phyloP scores from a whole-genome alignment of 495 filamentous ascomycete genomes.

The Filosporella fistucella region DNA sequence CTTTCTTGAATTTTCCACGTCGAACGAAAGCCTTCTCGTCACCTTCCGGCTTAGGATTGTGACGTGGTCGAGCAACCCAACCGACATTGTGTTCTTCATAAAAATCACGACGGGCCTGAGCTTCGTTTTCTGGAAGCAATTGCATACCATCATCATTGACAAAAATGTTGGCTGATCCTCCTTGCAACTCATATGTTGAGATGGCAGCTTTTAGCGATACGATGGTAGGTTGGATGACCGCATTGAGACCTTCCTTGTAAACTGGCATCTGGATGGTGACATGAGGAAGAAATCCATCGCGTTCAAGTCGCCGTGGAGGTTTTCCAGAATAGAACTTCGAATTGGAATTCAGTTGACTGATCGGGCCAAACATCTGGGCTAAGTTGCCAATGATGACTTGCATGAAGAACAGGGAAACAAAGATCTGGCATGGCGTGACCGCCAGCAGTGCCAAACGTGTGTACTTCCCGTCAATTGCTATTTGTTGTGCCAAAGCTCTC shows the following conservation, averaged over 20 bases:
- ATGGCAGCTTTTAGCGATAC: constrained; percentile 59
- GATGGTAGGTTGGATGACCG: constrained; percentile 60
- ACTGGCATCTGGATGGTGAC: constrained; percentile 74
- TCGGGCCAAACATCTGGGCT: constrained; percentile 55
- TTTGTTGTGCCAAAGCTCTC: constrained; percentile 47
- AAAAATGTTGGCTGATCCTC: constrained; percentile 67
- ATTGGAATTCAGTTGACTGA: constrained; percentile 49
- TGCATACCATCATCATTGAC: constrained; percentile 71
- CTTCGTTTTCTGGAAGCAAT: constrained; percentile 47
- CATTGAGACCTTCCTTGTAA: constrained; percentile 65
- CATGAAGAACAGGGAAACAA: constrained; percentile 41
- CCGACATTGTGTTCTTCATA: constrained; percentile 61
- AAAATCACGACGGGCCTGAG: constrained; percentile 54
- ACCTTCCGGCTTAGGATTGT: constrained; percentile 30
- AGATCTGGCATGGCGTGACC: constrained; percentile 35
- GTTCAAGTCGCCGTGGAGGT: constrained; percentile 42
- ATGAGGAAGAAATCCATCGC: constrained; percentile 47
- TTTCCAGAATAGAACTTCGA: constrained; percentile 57
- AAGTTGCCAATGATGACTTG: constrained; percentile 51
- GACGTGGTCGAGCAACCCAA: constrained; percentile 55
- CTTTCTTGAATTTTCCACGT: constrained; percentile 69
- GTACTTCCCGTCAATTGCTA: constrained; percentile 37
- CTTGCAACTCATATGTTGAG: constrained; percentile 64
- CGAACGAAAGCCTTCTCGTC: constrained; percentile 42
- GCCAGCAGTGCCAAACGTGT: constrained; percentile 25